A percentile compares a stretch with the other conserved stretches of the same genome.
These are phyloP conservation scores for Trichosphaerium sp. DNA, from an alignment of 78 protist genomes.

Conservation along the genomic window DNA sequence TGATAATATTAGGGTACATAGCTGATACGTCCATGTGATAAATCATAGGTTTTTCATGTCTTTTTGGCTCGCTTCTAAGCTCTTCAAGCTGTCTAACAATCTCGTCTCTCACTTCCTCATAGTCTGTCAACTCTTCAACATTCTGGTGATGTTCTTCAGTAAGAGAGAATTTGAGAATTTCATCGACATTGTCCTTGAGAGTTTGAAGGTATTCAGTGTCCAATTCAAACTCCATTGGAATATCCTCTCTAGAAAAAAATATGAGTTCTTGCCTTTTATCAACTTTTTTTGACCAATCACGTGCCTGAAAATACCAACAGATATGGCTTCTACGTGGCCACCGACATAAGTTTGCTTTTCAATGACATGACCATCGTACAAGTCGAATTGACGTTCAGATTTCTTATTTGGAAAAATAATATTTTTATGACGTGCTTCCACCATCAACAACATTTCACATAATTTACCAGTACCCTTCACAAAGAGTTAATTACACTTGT, in stretches of 20 bases:
- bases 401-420: conserved; percentile 95
- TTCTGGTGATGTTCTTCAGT: conserved; percentile 19
- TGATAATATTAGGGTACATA: conserved; percentile 99
- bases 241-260: background rate
- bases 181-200: conserved; percentile 49
- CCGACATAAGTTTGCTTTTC: conserved; percentile 97
- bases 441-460: conserved; percentile 94
- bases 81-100: conserved; percentile 25
- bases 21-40: conserved; percentile 98
- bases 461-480: conserved; percentile 99
- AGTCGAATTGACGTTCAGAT: background rate
- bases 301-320: conserved; percentile 79
- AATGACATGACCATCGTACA: conserved; percentile 78
- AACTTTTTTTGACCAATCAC: background rate
- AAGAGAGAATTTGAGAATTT: conserved; percentile 42
- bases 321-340: conserved; percentile 96
- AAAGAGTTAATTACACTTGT: no score
- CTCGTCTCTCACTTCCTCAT: conserved; percentile 41
- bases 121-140: conserved; percentile 26
- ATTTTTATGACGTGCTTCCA: conserved; percentile 58
- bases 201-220: background rate
- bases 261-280: background rate
- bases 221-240: background rate
- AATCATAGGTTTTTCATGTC: conserved; percentile 76
- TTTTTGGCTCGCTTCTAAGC: conserved; percentile 52